A percentile compares a stretch with the other conserved stretches of the same genome.
Evolutionary conservation across 2,329 filamentous ascomycete species (phyloP).

Genomic region (Emmonsia crescens): DNA sequence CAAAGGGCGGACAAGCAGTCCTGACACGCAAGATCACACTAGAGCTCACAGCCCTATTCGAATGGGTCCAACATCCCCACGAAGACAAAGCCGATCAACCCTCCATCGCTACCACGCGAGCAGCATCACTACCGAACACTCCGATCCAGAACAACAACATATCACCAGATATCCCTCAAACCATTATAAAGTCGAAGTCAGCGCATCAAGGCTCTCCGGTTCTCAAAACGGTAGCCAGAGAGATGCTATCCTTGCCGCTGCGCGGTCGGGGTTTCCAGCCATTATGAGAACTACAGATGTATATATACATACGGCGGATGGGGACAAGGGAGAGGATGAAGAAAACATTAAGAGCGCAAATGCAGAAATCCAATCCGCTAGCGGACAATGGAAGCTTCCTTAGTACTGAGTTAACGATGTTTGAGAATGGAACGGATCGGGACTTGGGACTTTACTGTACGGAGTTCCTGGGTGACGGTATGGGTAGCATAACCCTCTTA

Average conservation of each 20-base stretch:
- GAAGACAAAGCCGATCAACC: background rate
- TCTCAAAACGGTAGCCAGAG: background rate
- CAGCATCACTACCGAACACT: background rate
- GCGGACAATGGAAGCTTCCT: background rate
- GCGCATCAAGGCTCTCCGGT: background rate
- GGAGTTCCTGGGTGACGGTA: background rate
- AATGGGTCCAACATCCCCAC: constrained; percentile 5
- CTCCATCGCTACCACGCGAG: background rate
- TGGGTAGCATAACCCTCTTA: background rate
- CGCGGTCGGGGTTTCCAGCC: constrained; percentile 2
- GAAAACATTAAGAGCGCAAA: background rate
- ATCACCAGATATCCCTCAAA: constrained; percentile 2
- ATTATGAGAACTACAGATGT: constrained; percentile 16
- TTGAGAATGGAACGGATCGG: background rate
- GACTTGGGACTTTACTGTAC: background rate
- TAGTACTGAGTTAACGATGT: background rate
- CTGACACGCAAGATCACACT: background rate
- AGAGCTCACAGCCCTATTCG: background rate
- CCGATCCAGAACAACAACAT: background rate
- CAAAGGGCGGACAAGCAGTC: constrained; percentile 3
- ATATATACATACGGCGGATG: constrained; percentile 11
- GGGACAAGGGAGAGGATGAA: background rate
- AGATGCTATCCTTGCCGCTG: constrained; percentile 1
- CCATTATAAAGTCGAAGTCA: constrained; percentile 13
- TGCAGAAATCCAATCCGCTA: background rate